Evolutionary conservation across 2,329 filamentous ascomycete species (phyloP), one percentile per base, ranked within the genome.

Genomic region (Dendrostoma leiphaemia): DNA sequence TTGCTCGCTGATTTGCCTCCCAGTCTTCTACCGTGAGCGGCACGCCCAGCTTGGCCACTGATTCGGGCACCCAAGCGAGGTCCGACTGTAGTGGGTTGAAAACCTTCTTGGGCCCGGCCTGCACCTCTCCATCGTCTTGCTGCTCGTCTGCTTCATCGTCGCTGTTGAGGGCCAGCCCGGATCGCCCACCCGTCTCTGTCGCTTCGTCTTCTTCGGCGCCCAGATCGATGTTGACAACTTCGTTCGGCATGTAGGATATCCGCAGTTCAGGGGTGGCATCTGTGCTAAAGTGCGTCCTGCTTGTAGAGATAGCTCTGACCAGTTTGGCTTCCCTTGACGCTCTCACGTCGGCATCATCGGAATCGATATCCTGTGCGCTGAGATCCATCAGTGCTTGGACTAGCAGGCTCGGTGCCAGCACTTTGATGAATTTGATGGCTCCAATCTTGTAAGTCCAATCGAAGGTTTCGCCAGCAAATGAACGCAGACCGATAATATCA

Each of bases 381-480:
- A 53, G 54, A 67, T 70, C 59, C 60, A 76, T 68, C 59, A 85
- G 75, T 57, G 81, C 84, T 57, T 81, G 82, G 13, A 84, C 77
- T 3, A 97, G 74, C 1, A 97, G 72, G 7, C 87, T 85, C 10
- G 91, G 89, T 0, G 91, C 88, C 10, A 97, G 74, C 26, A 89
- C 87, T 13, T 87, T 83, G 26, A 96, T 85, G 57, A 96, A 89
- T 65, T 96, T 96, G 64, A 88, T 82, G 15, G 92, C 91, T 0
- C 92, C 93, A 48, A 80, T 80, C 26, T 85, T 81, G 62, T 85
- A 88, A 4, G 81, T 83, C 94, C 94, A 99, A 56, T 92, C 91
- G 61, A 99, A 95, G 0, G 86, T 87, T 59, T 95, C 86, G 1
- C 81, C 79, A 0, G 86, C 82, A 66, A 96, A 97, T 13, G 80